Conservation (phyloP, 75 land plant species). For the Ceratopteris richardii region DNA sequence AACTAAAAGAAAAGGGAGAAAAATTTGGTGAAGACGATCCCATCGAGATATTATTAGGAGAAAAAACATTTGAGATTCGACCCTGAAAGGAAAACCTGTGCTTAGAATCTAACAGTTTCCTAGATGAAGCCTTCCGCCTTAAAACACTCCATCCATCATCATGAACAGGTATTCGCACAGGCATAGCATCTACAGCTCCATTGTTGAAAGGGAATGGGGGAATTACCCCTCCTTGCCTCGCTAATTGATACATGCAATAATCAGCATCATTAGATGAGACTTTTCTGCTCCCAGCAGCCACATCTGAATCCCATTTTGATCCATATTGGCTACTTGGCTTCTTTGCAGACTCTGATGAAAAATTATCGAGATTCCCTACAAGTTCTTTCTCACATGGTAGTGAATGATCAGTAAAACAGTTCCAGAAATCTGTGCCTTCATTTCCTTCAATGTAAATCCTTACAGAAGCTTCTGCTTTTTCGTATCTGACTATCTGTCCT, state of each 20-base stretch:
- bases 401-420: not conserved
- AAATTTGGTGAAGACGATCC: slow-evolving; percentile 20
- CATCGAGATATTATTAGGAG: slow-evolving; percentile 8
- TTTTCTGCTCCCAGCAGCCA: slow-evolving; percentile 29
- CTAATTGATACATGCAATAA: slow-evolving; percentile 56
- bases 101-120: slow-evolving; percentile 4
- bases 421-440: slow-evolving; percentile 71
- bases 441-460: slow-evolving; percentile 47
- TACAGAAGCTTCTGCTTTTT: slow-evolving; percentile 49
- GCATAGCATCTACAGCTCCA: slow-evolving; percentile 13
- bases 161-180: slow-evolving; percentile 43
- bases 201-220: slow-evolving; percentile 39
- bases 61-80: slow-evolving; percentile 1
- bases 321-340: not conserved
- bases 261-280: slow-evolving; percentile 58
- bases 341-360: not conserved
- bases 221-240: slow-evolving; percentile 51
- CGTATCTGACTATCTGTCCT: slow-evolving; percentile 65
- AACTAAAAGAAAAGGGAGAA: slow-evolving; percentile 26
- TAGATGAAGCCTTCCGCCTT: slow-evolving; percentile 41
- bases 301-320: no score
- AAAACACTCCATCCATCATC: slow-evolving; percentile 66
- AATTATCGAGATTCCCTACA: not conserved
- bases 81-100: slow-evolving; percentile 4
- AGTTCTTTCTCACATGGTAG: not conserved